These are phyloP conservation scores for Croton setiger DNA, from an alignment of 441 rosid species.

Conservation along the genomic window DNA sequence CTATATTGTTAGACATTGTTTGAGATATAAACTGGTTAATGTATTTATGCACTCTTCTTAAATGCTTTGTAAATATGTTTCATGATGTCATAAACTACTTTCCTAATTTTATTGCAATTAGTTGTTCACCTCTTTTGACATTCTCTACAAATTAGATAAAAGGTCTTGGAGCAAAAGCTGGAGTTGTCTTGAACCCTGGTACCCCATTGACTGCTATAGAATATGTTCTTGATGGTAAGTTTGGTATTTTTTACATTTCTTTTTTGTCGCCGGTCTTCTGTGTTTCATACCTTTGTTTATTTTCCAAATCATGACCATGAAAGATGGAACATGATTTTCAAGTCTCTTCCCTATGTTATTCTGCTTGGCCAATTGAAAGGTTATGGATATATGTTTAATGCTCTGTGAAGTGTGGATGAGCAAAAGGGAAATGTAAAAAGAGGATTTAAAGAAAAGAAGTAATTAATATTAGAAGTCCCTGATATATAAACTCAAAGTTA, in stretches of 20 bases:
- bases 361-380: too few relatives aligned
- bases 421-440: too few relatives aligned
- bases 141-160: slow-evolving; percentile 54
- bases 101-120: slow-evolving; percentile 12
- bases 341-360: too few relatives aligned
- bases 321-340: too few relatives aligned
- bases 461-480: too few relatives aligned
- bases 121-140: slow-evolving; percentile 14
- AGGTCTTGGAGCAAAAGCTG: slow-evolving; percentile 93
- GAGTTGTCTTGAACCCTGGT: slow-evolving; percentile 93
- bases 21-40: slow-evolving; percentile 6
- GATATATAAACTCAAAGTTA: too few relatives aligned
- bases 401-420: too few relatives aligned
- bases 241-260: slow-evolving; percentile 7
- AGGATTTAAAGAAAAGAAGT: too few relatives aligned
- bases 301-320: too few relatives aligned
- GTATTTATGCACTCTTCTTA: slow-evolving; percentile 5
- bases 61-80: slow-evolving; percentile 13
- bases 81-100: slow-evolving; percentile 7
- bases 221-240: slow-evolving; percentile 84
- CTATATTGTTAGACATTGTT: background rate
- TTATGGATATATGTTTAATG: too few relatives aligned
- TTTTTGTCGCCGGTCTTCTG: background rate
- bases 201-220: slow-evolving; percentile 84
- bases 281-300: too few relatives aligned